Percentiles rank a stretch among this genome's conserved stretches.
Conservation (phyloP, 2,329 filamentous ascomycete genomes). For the Diplodia seriata region DNA sequence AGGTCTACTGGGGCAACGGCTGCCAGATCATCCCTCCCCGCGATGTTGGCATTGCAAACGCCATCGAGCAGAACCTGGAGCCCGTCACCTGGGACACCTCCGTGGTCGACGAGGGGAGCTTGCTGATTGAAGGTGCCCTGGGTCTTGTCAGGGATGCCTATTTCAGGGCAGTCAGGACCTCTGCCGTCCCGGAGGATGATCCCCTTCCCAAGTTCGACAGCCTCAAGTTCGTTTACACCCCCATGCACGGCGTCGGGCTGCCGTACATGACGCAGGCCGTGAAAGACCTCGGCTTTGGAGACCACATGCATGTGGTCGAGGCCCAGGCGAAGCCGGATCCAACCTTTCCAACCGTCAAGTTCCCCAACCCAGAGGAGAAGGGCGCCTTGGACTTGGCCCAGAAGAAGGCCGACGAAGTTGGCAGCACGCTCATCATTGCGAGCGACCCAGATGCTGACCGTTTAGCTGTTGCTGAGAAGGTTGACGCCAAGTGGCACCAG, state of each 20-base stretch:
- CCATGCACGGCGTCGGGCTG: conserved; percentile 64
- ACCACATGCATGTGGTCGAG: conserved; percentile 57
- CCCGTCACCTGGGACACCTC: conserved; percentile 58
- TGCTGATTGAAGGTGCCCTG: conserved; percentile 53
- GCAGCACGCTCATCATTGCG: conserved; percentile 62
- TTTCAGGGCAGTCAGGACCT: conserved; percentile 52
- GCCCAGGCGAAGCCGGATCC: conserved; percentile 65
- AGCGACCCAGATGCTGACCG: conserved; percentile 72
- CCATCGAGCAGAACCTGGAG: conserved; percentile 62
- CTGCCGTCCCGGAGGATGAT: conserved; percentile 43
- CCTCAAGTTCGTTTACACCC: conserved; percentile 61
- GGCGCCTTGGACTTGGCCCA: conserved; percentile 68
- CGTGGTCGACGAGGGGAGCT: conserved; percentile 49
- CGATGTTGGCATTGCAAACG: conserved; percentile 63
- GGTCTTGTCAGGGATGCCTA: conserved; percentile 54
- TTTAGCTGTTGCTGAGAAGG: conserved; percentile 66
- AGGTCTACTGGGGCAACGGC: conserved; percentile 70
- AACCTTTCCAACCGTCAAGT: conserved; percentile 68
- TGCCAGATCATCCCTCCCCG: conserved; percentile 71
- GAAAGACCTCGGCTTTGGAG: conserved; percentile 48
- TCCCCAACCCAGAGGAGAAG: conserved; percentile 70
- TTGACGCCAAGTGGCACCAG: conserved; percentile 63
- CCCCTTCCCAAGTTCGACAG: conserved; percentile 36
- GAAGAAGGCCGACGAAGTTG: conserved; percentile 57
- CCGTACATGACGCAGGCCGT: conserved; percentile 54